Evolutionary conservation across 352 stramenopile genomes (phyloP).

Genomic region (Albugo laibachii): DNA sequence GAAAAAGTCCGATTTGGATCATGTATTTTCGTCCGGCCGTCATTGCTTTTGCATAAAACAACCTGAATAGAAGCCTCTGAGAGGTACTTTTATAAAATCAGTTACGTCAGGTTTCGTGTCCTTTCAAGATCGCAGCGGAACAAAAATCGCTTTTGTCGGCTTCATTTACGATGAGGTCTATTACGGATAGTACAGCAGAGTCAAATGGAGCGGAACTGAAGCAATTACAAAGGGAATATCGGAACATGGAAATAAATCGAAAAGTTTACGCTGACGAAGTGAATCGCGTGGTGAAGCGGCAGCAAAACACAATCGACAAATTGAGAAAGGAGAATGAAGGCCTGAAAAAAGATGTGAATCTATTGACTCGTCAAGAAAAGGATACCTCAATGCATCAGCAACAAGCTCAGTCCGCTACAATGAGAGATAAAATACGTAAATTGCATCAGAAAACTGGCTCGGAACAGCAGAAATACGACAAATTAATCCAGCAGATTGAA

Average conservation of each 20-base stretch:
- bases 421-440: constrained; percentile 82
- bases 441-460: constrained; percentile 69
- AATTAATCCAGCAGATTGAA: constrained; percentile 76
- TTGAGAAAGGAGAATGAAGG: constrained; percentile 69
- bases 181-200: constrained; percentile 15
- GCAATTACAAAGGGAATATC: constrained; percentile 88
- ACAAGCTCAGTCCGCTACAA: constrained; percentile 48
- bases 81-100: constrained; percentile 3
- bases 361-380: constrained; percentile 76
- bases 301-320: constrained; percentile 85
- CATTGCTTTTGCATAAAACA: constrained; percentile 1
- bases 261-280: constrained; percentile 87
- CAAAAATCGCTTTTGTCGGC: neutral
- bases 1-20: constrained; percentile 11
- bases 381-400: constrained; percentile 64
- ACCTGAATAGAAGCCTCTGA: neutral
- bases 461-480: constrained; percentile 72
- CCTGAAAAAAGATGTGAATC: constrained; percentile 77
- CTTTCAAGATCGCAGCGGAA: neutral
- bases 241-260: constrained; percentile 95
- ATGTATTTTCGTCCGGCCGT: neutral
- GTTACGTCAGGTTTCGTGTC: constrained; percentile 2
- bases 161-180: constrained; percentile 4
- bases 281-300: constrained; percentile 86
- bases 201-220: constrained; percentile 41